Evolutionary conservation across 495 filamentous ascomycete genomes (phyloP), one percentile per base, ranked within the genome.

Genomic region (Podospora comata): DNA sequence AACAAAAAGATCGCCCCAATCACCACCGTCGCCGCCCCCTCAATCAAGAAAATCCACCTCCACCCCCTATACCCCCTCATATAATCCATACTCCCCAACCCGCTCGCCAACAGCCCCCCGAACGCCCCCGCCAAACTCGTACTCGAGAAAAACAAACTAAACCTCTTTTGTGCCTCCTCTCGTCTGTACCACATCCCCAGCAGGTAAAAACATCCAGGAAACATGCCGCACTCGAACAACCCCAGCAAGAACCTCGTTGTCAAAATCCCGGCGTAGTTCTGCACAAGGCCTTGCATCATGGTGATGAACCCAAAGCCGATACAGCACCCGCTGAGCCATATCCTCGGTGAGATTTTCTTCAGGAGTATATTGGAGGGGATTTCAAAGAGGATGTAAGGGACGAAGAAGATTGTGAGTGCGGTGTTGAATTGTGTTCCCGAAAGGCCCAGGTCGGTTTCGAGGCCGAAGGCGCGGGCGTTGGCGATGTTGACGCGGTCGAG

Each of bases 361-460:
- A 98, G 80, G 19, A 96, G 73, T 64, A 97, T 87, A 73, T 98
- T 98, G 62, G 90, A 92, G 2, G 94, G 95, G 62, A 98, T 95
- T 76, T 92, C 94, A 71, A 90, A 90, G 60, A 94, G 70, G 69
- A 96, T 85, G 75, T 97, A 98, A 0, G 94, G 93, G 0, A 97
- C 88, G 79, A 97, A 99, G 84, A 97, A 97, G 70, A 96, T 94
- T 26, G 87, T 88, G 67, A 96, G 79, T 0, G 90, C 91, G 16
- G 86, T 90, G 79, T 94, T 95, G 78, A 89, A 94, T 72, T 91
- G 85, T 15, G 60, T 62, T 62, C 81, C 80, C 59, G 74, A 53
- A 23, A 97, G 83, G 19, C 82, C 54, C 15, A 95, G 78, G 54
- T 96, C 90, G 13, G 80, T 70, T 62, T 83, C 83, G n/a, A 94